Evolutionary conservation across 2,329 filamentous ascomycete species (phyloP).

Genomic region (Amauroascus niger): DNA sequence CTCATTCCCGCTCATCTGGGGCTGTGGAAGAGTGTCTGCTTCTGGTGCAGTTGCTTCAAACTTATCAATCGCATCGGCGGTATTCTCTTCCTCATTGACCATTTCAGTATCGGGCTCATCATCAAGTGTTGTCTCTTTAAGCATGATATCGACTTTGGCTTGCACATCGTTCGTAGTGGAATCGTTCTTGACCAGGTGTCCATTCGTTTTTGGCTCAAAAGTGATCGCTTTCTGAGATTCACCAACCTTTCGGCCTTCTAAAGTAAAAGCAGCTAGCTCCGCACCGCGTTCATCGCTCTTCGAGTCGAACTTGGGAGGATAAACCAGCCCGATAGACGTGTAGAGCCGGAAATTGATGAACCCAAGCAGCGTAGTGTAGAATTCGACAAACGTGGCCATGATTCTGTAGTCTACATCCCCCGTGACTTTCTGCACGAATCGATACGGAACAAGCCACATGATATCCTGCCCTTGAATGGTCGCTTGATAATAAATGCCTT

Average conservation of each 20-base stretch:
- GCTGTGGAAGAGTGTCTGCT: constrained; percentile 78
- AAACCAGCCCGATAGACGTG: constrained; percentile 81
- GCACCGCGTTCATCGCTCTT: constrained; percentile 80
- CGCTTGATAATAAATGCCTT: constrained; percentile 98
- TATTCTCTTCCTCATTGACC: constrained; percentile 38
- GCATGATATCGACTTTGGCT: constrained; percentile 52
- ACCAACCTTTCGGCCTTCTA: constrained; percentile 62
- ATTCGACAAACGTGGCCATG: constrained; percentile 98
- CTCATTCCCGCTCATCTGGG: constrained; percentile 55
- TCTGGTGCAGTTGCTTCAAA: constrained; percentile 78
- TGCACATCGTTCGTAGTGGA: constrained; percentile 44
- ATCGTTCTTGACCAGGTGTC: constrained; percentile 46
- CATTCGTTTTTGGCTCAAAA: constrained; percentile 45
- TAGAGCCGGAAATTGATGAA: constrained; percentile 96
- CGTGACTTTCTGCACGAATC: constrained; percentile 90
- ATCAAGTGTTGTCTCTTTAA: constrained; percentile 34
- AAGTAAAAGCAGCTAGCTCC: constrained; percentile 80
- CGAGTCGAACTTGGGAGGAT: constrained; percentile 87
- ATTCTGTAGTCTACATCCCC: constrained; percentile 96
- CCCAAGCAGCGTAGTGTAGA: constrained; percentile 90
- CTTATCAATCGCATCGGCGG: constrained; percentile 67
- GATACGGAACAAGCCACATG: constrained; percentile 93
- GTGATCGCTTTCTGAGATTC: constrained; percentile 43
- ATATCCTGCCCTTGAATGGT: constrained; percentile 96
- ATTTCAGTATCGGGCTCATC: constrained; percentile 38